Evolutionary conservation across 176 grass and related monocot genomes (phyloP).

Genomic region (Avena atlantica): DNA sequence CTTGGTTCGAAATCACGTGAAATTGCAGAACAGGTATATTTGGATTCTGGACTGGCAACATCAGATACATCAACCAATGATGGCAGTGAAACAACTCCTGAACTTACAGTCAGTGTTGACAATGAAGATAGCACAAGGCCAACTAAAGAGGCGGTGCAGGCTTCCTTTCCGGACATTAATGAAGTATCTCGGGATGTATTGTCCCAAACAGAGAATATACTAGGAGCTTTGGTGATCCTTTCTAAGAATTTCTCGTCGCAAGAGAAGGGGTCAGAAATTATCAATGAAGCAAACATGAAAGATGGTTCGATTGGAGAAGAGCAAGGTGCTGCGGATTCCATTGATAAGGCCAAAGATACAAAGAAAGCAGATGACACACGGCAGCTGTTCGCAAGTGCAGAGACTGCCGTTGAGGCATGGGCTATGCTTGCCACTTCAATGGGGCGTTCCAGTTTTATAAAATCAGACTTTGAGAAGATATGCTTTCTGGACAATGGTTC

Average conservation of each 20-base stretch:
- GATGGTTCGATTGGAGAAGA: constrained; percentile 44
- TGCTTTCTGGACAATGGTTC: constrained; percentile 91
- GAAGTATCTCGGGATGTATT: constrained; percentile 82
- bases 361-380: constrained; percentile 73
- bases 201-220: constrained; percentile 89
- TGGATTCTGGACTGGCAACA: constrained; percentile 78
- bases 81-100: constrained; percentile 41
- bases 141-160: constrained; percentile 31
- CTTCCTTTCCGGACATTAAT: constrained; percentile 78
- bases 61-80: constrained; percentile 47
- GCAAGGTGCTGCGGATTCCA: constrained; percentile 47
- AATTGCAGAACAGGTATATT: constrained; percentile 75
- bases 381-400: constrained; percentile 80
- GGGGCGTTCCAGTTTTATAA: constrained; percentile 92
- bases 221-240: constrained; percentile 89
- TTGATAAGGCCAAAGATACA: constrained; percentile 47
- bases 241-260: constrained; percentile 64
- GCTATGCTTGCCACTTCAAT: constrained; percentile 94
- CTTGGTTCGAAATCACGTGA: constrained; percentile 66
- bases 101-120: constrained; percentile 40
- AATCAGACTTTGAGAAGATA: constrained; percentile 97
- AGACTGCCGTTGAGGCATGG: constrained; percentile 98
- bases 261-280: constrained; percentile 40
- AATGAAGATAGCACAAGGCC: constrained; percentile 42
- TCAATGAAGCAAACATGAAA: constrained; percentile 37